Conservation (phyloP, 495 filamentous ascomycete genomes). For the Neurospora sp. region DNA sequence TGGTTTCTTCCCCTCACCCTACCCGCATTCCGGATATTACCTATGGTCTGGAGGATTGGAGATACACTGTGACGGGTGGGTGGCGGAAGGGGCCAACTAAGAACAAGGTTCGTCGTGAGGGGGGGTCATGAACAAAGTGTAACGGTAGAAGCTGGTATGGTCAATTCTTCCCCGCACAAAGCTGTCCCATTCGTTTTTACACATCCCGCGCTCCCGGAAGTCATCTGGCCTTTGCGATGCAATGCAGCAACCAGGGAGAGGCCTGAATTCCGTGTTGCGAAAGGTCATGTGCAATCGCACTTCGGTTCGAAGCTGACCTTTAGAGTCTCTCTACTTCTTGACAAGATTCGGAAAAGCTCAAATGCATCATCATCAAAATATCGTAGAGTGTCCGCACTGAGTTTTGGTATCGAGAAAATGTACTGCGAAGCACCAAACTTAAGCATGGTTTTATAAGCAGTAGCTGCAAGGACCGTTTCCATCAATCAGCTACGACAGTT, state of each 20-base stretch:
- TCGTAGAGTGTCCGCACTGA: neutral
- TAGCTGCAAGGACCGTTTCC: neutral
- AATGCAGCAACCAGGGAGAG: neutral
- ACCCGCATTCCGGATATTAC: too few species aligned
- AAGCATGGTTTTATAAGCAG: neutral
- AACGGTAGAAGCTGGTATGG: too few species aligned
- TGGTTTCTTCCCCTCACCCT: too few species aligned
- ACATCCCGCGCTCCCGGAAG: neutral
- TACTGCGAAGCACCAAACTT: neutral
- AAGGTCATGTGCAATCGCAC: neutral
- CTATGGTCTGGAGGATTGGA: too few species aligned
- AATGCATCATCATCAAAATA: accelerated
- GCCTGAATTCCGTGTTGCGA: neutral
- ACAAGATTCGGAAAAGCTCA: neutral
- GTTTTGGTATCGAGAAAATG: neutral
- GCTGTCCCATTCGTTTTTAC: too few species aligned
- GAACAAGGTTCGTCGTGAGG: too few species aligned
- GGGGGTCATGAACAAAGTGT: too few species aligned
- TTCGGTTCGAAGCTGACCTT: too few species aligned
- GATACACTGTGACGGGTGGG: too few species aligned
- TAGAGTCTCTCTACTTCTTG: too few species aligned
- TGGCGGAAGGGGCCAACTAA: too few species aligned
- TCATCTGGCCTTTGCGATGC: neutral
- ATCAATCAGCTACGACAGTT: neutral
- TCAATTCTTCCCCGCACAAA: too few species aligned